Base-by-base conservation (phyloP, 768 basidiomycete species). In the Auricularia sp. region DNA sequence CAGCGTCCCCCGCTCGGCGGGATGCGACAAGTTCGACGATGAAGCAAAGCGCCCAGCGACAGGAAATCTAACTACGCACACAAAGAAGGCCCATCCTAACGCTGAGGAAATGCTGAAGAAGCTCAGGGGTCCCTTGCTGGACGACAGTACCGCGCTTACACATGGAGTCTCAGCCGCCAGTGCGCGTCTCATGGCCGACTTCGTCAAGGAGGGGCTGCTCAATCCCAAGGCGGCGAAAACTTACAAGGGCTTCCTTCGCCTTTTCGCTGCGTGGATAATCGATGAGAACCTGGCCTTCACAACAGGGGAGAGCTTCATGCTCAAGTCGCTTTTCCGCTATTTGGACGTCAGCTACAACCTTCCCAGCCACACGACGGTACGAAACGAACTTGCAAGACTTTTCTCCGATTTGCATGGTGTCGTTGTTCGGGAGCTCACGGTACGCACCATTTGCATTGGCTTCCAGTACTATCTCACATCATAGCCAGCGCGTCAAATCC, bases 171-270 rank as follows among this genome's bases (percentile, higher is more conserved):
- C 47, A 3, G 16, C 47, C 3, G 21, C 61, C 18, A 71, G 68
- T 21, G 70, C 67, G 0, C 66, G 71, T 10, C 51, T 77, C 11
- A 74, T 75, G 74, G 71, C 63, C 44, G 68, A 64, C 3, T 76
- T 62, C 61, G 65, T 77, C n/a, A 69, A 69, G 64, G 70, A 75
- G n/a, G 75, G 77, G 1, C 69, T 73, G 62, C 69, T 77, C 3
- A 74, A 77, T 65, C 77, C 74, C 0, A 64, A 64, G n/a, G 56
- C 71, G 2, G 67, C 66, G 23, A 47, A 68, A 1, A 73, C 71
- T 2, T 65, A 74, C 18, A 66, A 64, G 39, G 74, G 74, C 36
- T 64, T 64, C 63, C 11, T 36, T 6, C 51, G 63, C 16, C 36
- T 33, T 18, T 36, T 64, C 51, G 21, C 56, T 29, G 54, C 54